These are phyloP conservation scores for Debaryomyces udenii DNA, from an alignment of 1,139 yeast species.

Conservation along the genomic window DNA sequence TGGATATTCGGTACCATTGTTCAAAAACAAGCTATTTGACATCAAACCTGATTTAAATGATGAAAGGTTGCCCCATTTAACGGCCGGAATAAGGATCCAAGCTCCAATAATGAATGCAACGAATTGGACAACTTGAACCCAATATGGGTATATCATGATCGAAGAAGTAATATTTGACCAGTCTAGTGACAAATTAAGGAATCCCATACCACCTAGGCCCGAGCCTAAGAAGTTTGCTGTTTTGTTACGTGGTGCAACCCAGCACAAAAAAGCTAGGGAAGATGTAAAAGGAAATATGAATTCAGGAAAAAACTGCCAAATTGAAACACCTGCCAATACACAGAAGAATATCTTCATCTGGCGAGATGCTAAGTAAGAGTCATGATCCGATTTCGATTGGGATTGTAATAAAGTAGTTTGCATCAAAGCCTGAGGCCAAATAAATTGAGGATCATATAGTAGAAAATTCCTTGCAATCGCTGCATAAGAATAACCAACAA, in stretches of 20 bases:
- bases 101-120: conserved; percentile 43
- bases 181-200: conserved; percentile 44
- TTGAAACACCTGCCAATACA: conserved; percentile 32
- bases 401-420: conserved; percentile 46
- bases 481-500: conserved; percentile 52
- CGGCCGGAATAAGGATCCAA: conserved; percentile 47
- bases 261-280: conserved; percentile 46
- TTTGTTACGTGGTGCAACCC: conserved; percentile 44
- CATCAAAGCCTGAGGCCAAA: conserved; percentile 53
- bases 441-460: conserved; percentile 45
- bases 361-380: conserved; percentile 22
- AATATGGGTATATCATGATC: conserved; percentile 48
- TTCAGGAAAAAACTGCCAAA: conserved; percentile 50
- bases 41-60: conserved; percentile 37
- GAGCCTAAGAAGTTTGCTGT: conserved; percentile 44
- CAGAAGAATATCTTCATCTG: conserved; percentile 39
- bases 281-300: conserved; percentile 43
- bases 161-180: conserved; percentile 50
- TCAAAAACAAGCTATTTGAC: conserved; percentile 40
- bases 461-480: conserved; percentile 45
- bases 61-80: conserved; percentile 36
- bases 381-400: conserved; percentile 28
- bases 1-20: conserved; percentile 40
- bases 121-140: conserved; percentile 48
- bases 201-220: conserved; percentile 50